Base-by-base conservation (phyloP, 768 basidiomycete species). In the Collybia sordida region DNA sequence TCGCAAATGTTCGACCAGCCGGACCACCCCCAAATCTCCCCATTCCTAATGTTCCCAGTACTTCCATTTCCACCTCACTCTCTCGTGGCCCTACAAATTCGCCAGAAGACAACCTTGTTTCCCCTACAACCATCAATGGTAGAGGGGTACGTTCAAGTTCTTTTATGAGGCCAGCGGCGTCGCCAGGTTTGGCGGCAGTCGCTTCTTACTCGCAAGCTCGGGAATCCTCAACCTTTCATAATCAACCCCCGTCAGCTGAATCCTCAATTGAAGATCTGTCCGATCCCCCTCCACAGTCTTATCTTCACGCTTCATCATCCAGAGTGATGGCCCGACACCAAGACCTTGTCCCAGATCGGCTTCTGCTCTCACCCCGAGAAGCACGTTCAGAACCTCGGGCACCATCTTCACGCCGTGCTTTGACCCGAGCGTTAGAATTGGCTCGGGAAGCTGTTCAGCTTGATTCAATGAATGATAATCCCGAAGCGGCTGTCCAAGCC, bases 391-490 rank as follows among this genome's bases (percentile, higher is more conserved):
- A 85, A 54, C 69, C 77, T 43, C 70, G 79, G 43, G 77, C 78
- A 18, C 86, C 86, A 9, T 93, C 93, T 17, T 93, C 93, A 22
- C 82, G 93, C 49, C 82, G 88, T 47, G 91, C 93, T 22, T 74
- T 96, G 22, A 95, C 93, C 15, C 78, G 80, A 57, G 93, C 93
- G 1, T 73, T 96, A 42, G 90, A 93, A 59, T 78, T 94, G 11
- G 93, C 93, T 12, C 85, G 93, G 27, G 88, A 93, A 66, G 93
- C 93, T 7, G 93, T 96, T 37, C 82, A 84, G 58, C 82, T 94
- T 28, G 93, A 96, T 63, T 82, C 88, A 4, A 88, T 85, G 14
- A 93, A 92, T 54, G 89, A 94, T 64, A 88, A 93, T 57, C 91
- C 92, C 14, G 80, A 89, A 58, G 90, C 85, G 31, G 93, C 93